phyloP scores from a whole-genome alignment of 202 grass and related monocot species.

The Setaria italica region DNA sequence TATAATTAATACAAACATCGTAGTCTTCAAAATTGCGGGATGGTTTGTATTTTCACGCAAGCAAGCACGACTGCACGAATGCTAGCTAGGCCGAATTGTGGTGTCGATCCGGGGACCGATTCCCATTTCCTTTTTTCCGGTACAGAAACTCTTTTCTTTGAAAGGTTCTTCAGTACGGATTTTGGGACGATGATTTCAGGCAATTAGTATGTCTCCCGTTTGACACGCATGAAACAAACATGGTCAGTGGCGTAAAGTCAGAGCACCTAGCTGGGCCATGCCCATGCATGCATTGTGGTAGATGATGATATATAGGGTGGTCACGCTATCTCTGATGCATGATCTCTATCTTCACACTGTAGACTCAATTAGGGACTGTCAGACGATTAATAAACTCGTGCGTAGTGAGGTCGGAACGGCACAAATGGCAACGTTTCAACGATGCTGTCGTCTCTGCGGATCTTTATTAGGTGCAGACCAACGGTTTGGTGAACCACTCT shows the following conservation, averaged over 20 bases:
- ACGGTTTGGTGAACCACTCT: conserved; percentile 65
- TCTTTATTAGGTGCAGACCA: conserved; percentile 66
- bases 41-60: no score
- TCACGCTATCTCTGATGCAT: neutral
- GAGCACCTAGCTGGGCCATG: conserved; percentile 2
- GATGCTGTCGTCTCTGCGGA: conserved; percentile 34
- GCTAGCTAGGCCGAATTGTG: no score
- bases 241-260: neutral
- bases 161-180: neutral
- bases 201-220: conserved; percentile 7
- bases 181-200: neutral
- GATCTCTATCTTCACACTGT: conserved; percentile 13
- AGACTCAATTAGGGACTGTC: neutral
- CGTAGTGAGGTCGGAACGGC: neutral
- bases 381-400: conserved; percentile 18
- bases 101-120: no score
- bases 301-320: neutral
- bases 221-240: neutral
- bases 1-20: no score
- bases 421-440: conserved; percentile 48
- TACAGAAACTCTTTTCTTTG: no score
- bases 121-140: no score
- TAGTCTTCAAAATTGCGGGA: no score
- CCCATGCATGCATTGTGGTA: neutral
- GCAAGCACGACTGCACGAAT: no score